Conservation (phyloP, 192 early-diverging fungal species). For the Linnemannia hyalina region DNA sequence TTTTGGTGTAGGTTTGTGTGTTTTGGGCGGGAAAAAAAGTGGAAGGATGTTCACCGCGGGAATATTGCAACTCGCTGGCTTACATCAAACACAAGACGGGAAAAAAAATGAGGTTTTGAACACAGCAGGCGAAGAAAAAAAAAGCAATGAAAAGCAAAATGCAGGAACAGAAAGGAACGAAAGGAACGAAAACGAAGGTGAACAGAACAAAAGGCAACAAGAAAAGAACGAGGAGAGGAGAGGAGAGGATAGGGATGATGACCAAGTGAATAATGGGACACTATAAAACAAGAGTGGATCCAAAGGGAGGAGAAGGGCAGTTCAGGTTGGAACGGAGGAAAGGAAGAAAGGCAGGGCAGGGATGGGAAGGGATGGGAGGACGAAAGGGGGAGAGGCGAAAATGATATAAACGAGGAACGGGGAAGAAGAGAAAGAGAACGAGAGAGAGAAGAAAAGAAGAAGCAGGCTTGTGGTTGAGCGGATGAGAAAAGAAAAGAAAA, state of each 20-base stretch:
- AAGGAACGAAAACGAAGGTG: neutral
- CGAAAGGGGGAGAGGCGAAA: neutral
- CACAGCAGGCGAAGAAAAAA: neutral
- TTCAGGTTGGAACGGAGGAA: neutral
- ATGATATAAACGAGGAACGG: neutral
- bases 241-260: neutral
- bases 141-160: neutral
- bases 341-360: neutral
- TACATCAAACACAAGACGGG: neutral
- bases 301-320: neutral
- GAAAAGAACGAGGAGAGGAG: neutral
- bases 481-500: neutral
- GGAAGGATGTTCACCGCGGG: slow-evolving; percentile 3
- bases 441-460: neutral
- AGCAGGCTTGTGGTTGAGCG: neutral
- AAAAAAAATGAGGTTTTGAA: neutral
- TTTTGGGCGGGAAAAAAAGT: neutral
- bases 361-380: neutral
- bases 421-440: neutral
- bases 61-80: neutral
- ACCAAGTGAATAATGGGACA: neutral
- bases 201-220: neutral
- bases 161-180: neutral
- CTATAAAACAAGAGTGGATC: too few species aligned
- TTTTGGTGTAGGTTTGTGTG: too few species aligned